Evolutionary conservation across 2,329 filamentous ascomycete genomes (phyloP).

Genomic region (Penicillium sumatraense): DNA sequence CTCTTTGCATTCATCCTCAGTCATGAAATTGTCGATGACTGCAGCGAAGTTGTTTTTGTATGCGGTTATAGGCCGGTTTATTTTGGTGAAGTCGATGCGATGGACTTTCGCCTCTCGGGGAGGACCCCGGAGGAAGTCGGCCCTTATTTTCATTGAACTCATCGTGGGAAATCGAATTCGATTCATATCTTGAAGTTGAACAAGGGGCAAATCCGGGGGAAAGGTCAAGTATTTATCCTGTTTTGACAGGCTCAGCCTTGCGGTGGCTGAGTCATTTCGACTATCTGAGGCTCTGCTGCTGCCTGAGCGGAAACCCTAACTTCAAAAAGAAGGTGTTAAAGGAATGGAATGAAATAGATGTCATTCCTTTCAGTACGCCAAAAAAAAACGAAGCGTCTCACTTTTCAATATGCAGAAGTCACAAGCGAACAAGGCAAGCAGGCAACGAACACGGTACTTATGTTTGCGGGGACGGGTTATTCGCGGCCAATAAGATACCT

Average conservation of each 20-base stretch:
- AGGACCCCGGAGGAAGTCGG: constrained; percentile 35
- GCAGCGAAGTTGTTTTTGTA: constrained; percentile 62
- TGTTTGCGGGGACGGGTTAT: no score
- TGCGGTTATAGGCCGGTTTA: constrained; percentile 51
- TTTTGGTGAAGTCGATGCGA: constrained; percentile 60
- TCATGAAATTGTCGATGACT: constrained; percentile 67
- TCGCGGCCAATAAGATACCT: no score
- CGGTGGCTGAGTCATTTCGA: neutral
- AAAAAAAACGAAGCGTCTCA: no score
- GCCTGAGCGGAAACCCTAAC: no score
- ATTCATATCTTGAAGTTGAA: no score
- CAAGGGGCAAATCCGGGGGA: no score
- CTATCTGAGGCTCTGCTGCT: neutral
- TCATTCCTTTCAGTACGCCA: no score
- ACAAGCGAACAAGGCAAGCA: no score
- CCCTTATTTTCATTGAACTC: constrained; percentile 10
- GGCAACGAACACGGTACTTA: no score
- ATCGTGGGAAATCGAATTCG: constrained; percentile 6
- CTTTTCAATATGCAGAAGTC: no score
- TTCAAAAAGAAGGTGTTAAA: no score
- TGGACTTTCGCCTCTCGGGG: constrained; percentile 51
- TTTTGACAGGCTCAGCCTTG: neutral
- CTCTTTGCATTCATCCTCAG: constrained; percentile 64
- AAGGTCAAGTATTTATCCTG: neutral
- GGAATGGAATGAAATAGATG: no score